phyloP scores from a whole-genome alignment of 768 basidiomycete genomes.

The Podaxis sp. region DNA sequence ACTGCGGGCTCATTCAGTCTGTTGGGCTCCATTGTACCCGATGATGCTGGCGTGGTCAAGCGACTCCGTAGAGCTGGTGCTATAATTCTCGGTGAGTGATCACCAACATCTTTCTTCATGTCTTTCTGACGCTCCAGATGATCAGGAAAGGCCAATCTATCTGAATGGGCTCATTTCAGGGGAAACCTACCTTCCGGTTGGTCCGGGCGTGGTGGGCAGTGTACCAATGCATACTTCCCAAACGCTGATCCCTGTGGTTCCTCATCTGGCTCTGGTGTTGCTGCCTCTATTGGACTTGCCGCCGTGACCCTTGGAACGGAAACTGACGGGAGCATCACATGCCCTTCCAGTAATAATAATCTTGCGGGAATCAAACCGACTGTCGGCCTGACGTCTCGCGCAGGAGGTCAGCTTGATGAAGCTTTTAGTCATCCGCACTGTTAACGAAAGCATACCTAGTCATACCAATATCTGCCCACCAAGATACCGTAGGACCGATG shows the following conservation, averaged over 20 bases:
- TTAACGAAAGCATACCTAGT: conserved; percentile 32
- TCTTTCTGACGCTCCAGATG: not conserved
- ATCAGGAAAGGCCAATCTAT: conserved; percentile 55
- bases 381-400: conserved; percentile 57
- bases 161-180: conserved; percentile 53
- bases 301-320: conserved; percentile 49
- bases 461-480: conserved; percentile 54
- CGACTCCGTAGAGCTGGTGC: conserved; percentile 42
- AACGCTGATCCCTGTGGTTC: conserved; percentile 57
- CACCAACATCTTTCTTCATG: not conserved
- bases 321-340: conserved; percentile 56
- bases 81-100: conserved; percentile 39
- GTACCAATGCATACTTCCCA: conserved; percentile 49
- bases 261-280: conserved; percentile 58
- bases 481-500: conserved; percentile 62
- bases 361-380: conserved; percentile 62
- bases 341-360: conserved; percentile 52
- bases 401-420: conserved; percentile 42
- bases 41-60: conserved; percentile 46
- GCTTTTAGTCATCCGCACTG: not conserved
- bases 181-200: conserved; percentile 50
- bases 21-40: conserved; percentile 42
- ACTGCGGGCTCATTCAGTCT: conserved; percentile 46
- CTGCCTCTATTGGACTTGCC: conserved; percentile 51
- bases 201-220: conserved; percentile 58